phyloP scores from a whole-genome alignment of 345 rosid genomes.

The Acer yangbiense region DNA sequence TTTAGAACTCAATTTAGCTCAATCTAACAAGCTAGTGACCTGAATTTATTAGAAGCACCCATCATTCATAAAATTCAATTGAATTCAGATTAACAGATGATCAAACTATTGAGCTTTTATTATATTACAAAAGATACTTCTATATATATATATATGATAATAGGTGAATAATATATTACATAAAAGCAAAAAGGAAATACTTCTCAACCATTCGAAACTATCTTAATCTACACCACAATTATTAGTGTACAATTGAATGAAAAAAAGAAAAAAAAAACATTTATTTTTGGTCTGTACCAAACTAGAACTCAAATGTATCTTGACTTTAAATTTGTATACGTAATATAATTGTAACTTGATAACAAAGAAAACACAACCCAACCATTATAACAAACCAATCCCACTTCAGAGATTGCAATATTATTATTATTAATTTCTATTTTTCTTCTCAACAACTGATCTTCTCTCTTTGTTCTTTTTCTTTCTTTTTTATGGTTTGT shows the following conservation, averaged over 20 bases:
- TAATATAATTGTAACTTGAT: slow-evolving; percentile 40
- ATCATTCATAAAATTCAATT: too few relatives aligned
- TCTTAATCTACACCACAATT: background rate
- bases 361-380: slow-evolving; percentile 38
- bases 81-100: too few relatives aligned
- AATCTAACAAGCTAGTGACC: too few relatives aligned
- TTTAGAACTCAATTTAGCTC: too few relatives aligned
- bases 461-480: background rate
- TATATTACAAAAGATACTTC: too few relatives aligned
- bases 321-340: slow-evolving; percentile 22
- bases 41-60: too few relatives aligned
- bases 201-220: background rate
- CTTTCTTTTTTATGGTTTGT: background rate
- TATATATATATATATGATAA: too few relatives aligned
- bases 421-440: background rate
- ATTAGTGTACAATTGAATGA: background rate
- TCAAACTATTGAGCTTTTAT: too few relatives aligned
- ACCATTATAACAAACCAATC: slow-evolving; percentile 36
- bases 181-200: too few relatives aligned
- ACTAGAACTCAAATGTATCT: slow-evolving; percentile 17
- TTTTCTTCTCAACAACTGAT: background rate
- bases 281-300: slow-evolving; percentile 22
- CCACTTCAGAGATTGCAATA: slow-evolving; percentile 11
- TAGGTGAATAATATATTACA: too few relatives aligned
- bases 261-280: too few relatives aligned